phyloP scores from a whole-genome alignment of 768 basidiomycete genomes.

The Kwoniella mangroviensis region DNA sequence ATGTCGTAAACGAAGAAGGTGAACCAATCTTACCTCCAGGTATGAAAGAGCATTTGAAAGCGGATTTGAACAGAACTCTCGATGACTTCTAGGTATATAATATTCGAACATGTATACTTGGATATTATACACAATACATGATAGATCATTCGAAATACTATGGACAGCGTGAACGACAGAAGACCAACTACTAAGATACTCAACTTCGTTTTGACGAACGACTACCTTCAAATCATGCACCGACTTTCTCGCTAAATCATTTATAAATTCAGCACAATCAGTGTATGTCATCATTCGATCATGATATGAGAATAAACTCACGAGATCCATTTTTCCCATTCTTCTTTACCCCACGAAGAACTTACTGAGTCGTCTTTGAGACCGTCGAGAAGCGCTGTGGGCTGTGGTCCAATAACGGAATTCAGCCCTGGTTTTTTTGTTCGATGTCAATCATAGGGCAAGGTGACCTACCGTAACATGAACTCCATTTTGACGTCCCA shows the following conservation, averaged over 20 bases:
- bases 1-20: slow-evolving; percentile 61
- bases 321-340: slow-evolving; percentile 78
- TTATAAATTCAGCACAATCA: background rate
- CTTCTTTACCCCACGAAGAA: slow-evolving; percentile 77
- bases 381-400: slow-evolving; percentile 59
- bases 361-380: slow-evolving; percentile 70
- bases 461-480: slow-evolving; percentile 79
- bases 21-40: slow-evolving; percentile 83
- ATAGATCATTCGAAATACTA: background rate
- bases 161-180: no score
- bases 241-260: slow-evolving; percentile 19
- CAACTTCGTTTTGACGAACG: no score
- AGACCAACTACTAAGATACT: background rate
- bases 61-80: slow-evolving; percentile 84
- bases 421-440: slow-evolving; percentile 59
- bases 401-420: slow-evolving; percentile 47
- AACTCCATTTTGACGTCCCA: slow-evolving; percentile 84
- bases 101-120: background rate
- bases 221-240: background rate
- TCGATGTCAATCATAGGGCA: slow-evolving; percentile 49
- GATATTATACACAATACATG: background rate
- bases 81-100: slow-evolving; percentile 60
- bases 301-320: slow-evolving; percentile 28
- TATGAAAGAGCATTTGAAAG: slow-evolving; percentile 82
- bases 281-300: background rate